Evolutionary conservation across 192 early-diverging fungal species (phyloP), one percentile per base, ranked within the genome.

Genomic region (Backusella tuberculispora): DNA sequence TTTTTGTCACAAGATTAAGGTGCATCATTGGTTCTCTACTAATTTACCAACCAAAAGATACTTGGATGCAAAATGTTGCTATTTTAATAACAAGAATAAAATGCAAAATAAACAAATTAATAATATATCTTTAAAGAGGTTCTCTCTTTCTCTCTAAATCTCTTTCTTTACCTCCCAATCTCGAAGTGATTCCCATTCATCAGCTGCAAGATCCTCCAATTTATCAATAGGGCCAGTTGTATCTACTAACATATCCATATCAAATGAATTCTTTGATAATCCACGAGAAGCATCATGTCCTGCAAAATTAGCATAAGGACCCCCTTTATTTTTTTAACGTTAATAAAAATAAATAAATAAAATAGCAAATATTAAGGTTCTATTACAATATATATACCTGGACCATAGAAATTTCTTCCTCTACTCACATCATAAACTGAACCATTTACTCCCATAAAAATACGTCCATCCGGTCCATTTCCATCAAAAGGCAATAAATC

Each of bases 211-310:
- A 69, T 95, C 94, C 34, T 88, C 88, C n/a, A 98, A 85, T 41
- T 79, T 85, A 79, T 98, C 97, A 48, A 98, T 87, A 1, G 94
- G 91, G 17, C 79, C 85, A 43, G 93, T 87, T 21, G 91, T 47
- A n/a, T 88, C 85, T 1, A 84, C 77, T 69, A 98, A 69, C 84
- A 97, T 87, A 10, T 85, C 84, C 60, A 76, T 82, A 73, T 95
- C 94, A 77, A 99, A 97, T 56, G 92, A 93, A 70, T 93, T 86
- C 78, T 96, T 91, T 44, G 96, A 93, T 70, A 99, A 82, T 0
- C 97, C 96, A 40, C 97, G 89, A 19, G 95, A 96, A 15, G 97
- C 96, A 85, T 99, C 97, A n/a, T 92, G 89, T 2, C 97, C 97
- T 6, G 96, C 91, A 90, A 98, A 99, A 87, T 96, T 97, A 38